Base-by-base conservation (phyloP, 805 yeast genomes). In the Nakazawaea pomicola region DNA sequence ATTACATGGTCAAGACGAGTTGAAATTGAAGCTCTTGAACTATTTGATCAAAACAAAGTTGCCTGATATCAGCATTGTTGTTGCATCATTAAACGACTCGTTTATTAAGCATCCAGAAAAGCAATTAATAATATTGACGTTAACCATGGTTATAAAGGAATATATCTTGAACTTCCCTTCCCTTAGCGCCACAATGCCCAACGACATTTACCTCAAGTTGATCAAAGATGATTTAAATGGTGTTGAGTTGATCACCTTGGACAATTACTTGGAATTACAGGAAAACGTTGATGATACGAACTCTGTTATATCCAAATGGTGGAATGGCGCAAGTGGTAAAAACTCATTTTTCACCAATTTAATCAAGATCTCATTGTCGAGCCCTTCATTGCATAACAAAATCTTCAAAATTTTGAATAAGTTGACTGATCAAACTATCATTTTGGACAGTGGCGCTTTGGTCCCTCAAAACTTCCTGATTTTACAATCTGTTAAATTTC, bases 281-380 rank as follows among this genome's bases (percentile, higher is more conserved):
- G 75, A 80, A 16, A 65, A 49, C 16, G 50, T 65, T 11, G 66
- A 72, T 8, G 64, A 67, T 11, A 59, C 72, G 3, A 77, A 74
- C 38, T 27, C 37, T 12, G 21, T 33, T 4, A 20, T 32, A 4
- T 12, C 40, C 18, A 68, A 78, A 24, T 90, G 96, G 96, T 89
- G 93, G 89, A 82, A 76, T 54, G 63, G 72, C 20, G 45, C 68
- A 2, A 66, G 64, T 6, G 53, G 61, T 1, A 64, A 65, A 14
- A 68, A 70, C 41, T 80, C 95, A 0, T 63, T 85, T 33, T 88
- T 87, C 58, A 78, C 90, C 0, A 73, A 77, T 6, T 62, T 88
- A 41, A 51, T 84, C 21, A 74, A 76, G 53, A 60, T 86, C 29
- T 74, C 66, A 2, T 44, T 51, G 32, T 46, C 52, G 6, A 42